Base-by-base conservation (phyloP, 2,329 filamentous ascomycete genomes). In the Aspergillus intermedius region DNA sequence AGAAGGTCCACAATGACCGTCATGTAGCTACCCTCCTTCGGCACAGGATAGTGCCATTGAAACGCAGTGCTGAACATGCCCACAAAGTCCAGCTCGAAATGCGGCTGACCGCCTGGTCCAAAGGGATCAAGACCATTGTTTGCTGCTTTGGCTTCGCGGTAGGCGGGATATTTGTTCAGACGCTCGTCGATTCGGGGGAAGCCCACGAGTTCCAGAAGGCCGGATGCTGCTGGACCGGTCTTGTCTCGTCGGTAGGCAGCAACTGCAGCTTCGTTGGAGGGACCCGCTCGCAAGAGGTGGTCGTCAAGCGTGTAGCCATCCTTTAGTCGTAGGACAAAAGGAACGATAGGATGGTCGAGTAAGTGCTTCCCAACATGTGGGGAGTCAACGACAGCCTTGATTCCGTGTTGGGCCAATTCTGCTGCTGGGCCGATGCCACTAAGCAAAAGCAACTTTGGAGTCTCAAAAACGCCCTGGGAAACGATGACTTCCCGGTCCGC, bases 81-180 rank as follows among this genome's bases (percentile, higher is more conserved):
- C 9, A 84, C 76, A 56, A 84, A 84, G 64, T 84, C 80, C 30
- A 82, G 71, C 64, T 82, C 79, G 54, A 82, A 82, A 54, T 82
- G 79, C 22, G 80, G 79, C 61, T 82, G 78, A 5, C 77, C 79
- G 3, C 64, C 69, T 0, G 79, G 79, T 1, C 74, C 74, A 56
- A 82, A 82, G 2, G 79, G 79, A 47, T 82, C 79, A 0, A 62
- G 47, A 2, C 64, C 64, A 8, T 61, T 68, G 46, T 76, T 74
- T 3, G 60, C 54, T 9, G 62, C 64, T 52, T 74, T 74, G 44
- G 62, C 67, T 12, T 66, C 64, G 7, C 63, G 62, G 54, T 83
- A 84, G 40, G 73, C 69, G 1, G 68, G 63, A 47, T 71, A 71
- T 35, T 71, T 74, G 48, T 76, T 69, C 0, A 83, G 66, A 30